Evolutionary conservation across 345 rosid species (phyloP), one percentile per base, ranked within the genome.

Genomic region (Limnanthes douglasii): DNA sequence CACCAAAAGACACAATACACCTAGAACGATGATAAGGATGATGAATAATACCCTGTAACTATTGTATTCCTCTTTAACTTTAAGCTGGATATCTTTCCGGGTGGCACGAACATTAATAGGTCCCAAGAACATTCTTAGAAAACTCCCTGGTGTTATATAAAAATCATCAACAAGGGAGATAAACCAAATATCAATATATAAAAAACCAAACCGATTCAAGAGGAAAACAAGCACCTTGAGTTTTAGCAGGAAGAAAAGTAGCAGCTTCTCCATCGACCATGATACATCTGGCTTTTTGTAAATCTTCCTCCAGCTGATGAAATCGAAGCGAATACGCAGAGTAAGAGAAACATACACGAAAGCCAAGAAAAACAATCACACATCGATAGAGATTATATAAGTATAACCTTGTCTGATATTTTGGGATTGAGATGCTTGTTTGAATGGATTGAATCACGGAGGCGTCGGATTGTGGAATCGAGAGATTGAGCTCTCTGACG

Each of bases 1-100:
- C 6, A 8, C 21, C 13, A 34, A 8, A 18, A 18, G 4, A 18
- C 30, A n/a, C n/a, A n/a, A n/a, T n/a, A n/a, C n/a, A n/a, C n/a
- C n/a, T n/a, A n/a, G n/a, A n/a, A n/a, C n/a, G n/a, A n/a, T n/a
- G n/a, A n/a, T n/a, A n/a, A n/a, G 20, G 31, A 3, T 38, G 13
- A 22, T 36, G 42, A 18, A 8, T 3, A 43, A 51, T 13, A 52
- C 98, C 53, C 96, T 73, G 62, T 78, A 92, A 42, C 85, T 64
- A 68, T 85, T 92, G 64, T 92, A 92, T 57, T 92, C 96, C 58
- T 92, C 99, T 64, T 92, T 92, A 41, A 78, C 94, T 73, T 92
- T 85, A 50, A 85, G 69, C 35, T 69, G 93, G 24, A 85, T 57
- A 26, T 85, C 96, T 59, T 81, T 85, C 53, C 78, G 73, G 34